phyloP scores from a whole-genome alignment of 192 early-diverging fungal species.

The Coemansia sp. region DNA sequence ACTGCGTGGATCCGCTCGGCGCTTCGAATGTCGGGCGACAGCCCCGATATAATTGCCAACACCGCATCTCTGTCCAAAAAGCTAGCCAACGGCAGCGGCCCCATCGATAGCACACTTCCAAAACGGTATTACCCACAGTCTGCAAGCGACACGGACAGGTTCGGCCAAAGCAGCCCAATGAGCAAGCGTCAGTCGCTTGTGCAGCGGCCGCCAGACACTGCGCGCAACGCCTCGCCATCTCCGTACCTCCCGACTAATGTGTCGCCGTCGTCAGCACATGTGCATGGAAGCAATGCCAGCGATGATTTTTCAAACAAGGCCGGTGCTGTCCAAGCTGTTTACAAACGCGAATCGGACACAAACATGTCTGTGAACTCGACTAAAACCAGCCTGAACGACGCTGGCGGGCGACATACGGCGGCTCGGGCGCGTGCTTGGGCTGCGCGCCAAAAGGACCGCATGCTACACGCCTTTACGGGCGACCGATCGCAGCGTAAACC shows the following conservation, averaged over 20 bases:
- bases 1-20: background rate
- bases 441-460: slow-evolving; percentile 34
- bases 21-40: background rate
- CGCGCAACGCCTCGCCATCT: background rate
- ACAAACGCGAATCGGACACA: slow-evolving; percentile 30
- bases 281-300: background rate
- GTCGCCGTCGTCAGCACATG: background rate
- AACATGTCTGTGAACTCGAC: slow-evolving; percentile 16
- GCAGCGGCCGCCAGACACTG: background rate
- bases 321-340: background rate
- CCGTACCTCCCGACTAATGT: background rate
- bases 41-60: slow-evolving; percentile 7
- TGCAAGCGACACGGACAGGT: background rate
- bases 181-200: background rate
- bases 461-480: slow-evolving; percentile 37
- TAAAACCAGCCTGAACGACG: slow-evolving; percentile 20
- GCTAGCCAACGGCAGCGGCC: background rate
- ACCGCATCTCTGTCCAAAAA: background rate
- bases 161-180: background rate
- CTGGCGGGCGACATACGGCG: slow-evolving; percentile 46
- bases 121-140: background rate
- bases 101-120: background rate
- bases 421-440: slow-evolving; percentile 53
- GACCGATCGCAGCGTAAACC: slow-evolving; percentile 15
- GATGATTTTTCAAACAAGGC: background rate